Percentiles rank a stretch among this genome's conserved stretches.
These are phyloP conservation scores for Ustilago nuda DNA, from an alignment of 1,284 basidiomycete species.

Conservation along the genomic window DNA sequence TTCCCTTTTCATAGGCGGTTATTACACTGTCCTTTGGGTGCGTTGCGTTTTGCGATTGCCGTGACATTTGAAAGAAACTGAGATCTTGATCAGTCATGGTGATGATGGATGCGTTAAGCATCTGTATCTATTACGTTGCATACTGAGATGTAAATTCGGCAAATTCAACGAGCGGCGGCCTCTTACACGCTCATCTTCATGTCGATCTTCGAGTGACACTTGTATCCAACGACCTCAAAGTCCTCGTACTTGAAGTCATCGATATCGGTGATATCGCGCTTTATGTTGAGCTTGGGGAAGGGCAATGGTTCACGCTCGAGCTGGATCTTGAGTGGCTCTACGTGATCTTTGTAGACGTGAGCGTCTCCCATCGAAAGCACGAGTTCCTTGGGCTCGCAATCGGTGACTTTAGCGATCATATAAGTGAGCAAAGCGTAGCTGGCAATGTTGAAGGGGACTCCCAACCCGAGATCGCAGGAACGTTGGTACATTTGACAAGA, in stretches of 20 bases:
- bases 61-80: background rate
- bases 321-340: constrained; percentile 84
- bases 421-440: constrained; percentile 95
- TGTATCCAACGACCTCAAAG: constrained; percentile 86
- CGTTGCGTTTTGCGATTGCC: background rate
- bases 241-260: constrained; percentile 86
- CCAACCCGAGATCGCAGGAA: constrained; percentile 94
- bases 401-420: constrained; percentile 92
- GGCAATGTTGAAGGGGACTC: constrained; percentile 95
- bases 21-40: background rate
- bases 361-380: constrained; percentile 93
- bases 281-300: constrained; percentile 86
- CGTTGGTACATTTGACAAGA: constrained; percentile 98
- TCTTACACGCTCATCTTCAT: constrained; percentile 96
- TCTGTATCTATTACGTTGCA: background rate
- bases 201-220: constrained; percentile 84
- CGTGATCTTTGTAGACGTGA: constrained; percentile 93
- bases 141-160: background rate
- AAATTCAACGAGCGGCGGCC: background rate
- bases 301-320: constrained; percentile 80
- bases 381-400: constrained; percentile 86
- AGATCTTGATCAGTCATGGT: background rate
- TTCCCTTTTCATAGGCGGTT: background rate
- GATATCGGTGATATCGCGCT: constrained; percentile 76
- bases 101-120: constrained; percentile 12